Evolutionary conservation across 495 filamentous ascomycete species (phyloP).

Genomic region (Penicillium roqueforti): DNA sequence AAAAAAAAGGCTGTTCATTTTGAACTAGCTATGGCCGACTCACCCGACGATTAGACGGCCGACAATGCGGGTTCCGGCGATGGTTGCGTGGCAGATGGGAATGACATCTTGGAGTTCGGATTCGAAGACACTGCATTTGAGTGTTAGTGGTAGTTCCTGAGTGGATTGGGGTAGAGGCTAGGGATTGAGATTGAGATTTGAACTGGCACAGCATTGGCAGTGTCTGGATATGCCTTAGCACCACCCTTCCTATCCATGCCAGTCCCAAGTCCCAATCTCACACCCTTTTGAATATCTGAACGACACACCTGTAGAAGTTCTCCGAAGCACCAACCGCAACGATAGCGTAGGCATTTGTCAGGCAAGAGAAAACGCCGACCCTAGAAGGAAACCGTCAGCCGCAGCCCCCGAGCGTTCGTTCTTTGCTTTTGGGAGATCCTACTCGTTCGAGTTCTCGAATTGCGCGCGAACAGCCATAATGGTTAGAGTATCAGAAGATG

Average conservation of each 20-base stretch:
- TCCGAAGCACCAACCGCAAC: constrained; percentile 92
- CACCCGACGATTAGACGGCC: constrained; percentile 94
- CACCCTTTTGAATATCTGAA: too few species aligned
- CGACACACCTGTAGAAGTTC: constrained; percentile 87
- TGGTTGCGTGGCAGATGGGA: constrained; percentile 95
- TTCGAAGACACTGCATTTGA: constrained; percentile 68
- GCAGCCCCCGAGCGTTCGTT: too few species aligned
- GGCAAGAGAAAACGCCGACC: constrained; percentile 91
- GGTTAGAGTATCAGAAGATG: constrained; percentile 1
- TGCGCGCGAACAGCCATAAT: constrained; percentile 78
- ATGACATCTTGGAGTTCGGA: constrained; percentile 96
- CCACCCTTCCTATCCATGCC: neutral
- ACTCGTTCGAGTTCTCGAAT: constrained; percentile 99
- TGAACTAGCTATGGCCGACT: constrained; percentile 20
- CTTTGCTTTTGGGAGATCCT: constrained; percentile 18
- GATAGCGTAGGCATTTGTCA: constrained; percentile 93
- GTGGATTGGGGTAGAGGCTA: neutral
- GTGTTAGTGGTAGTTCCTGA: neutral
- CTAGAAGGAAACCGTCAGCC: constrained; percentile 39
- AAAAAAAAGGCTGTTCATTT: neutral
- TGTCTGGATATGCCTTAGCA: neutral
- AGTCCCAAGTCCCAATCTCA: neutral
- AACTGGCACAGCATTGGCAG: neutral
- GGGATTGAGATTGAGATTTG: neutral
- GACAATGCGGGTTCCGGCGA: constrained; percentile 92